phyloP scores from a whole-genome alignment of 331 rosid species.

The Rhamnella rubrinervis region DNA sequence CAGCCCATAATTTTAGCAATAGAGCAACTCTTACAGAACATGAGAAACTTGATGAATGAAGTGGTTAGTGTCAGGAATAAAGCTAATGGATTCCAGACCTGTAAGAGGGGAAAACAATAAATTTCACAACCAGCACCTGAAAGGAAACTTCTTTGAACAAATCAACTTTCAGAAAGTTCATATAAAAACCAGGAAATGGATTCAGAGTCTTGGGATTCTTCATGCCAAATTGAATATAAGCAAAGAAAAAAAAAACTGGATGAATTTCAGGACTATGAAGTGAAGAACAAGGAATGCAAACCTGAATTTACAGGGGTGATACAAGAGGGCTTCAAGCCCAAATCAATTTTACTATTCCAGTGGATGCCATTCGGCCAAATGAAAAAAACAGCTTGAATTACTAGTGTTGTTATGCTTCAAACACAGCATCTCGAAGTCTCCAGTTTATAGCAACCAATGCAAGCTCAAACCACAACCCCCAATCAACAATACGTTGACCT shows the following conservation, averaged over 20 bases:
- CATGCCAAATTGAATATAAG: neutral
- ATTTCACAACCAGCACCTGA: neutral
- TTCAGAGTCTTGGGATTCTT: neutral
- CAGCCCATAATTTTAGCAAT: conserved; percentile 73
- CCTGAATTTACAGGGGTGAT: conserved; percentile 43
- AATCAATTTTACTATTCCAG: conserved; percentile 51
- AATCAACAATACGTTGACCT: conserved; percentile 70
- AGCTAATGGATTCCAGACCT: conserved; percentile 27
- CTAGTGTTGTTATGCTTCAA: conserved; percentile 48
- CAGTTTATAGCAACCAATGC: conserved; percentile 53
- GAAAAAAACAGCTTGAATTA: conserved; percentile 52
- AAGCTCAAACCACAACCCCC: conserved; percentile 57
- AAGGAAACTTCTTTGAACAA: conserved; percentile 16
- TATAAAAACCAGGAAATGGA: neutral
- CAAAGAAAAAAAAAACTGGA: neutral
- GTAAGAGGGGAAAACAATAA: conserved; percentile 21
- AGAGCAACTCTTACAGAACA: conserved; percentile 54
- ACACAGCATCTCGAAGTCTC: conserved; percentile 69
- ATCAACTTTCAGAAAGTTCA: neutral
- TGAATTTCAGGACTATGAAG: neutral
- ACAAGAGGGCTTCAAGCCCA: conserved; percentile 66
- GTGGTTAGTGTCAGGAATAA: conserved; percentile 30
- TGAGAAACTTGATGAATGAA: conserved; percentile 39
- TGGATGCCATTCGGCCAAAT: conserved; percentile 98
- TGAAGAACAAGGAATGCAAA: conserved; percentile 14